These are phyloP conservation scores for Psilocybe subaeruginosa DNA, from an alignment of 768 basidiomycete genomes.

Conservation along the genomic window DNA sequence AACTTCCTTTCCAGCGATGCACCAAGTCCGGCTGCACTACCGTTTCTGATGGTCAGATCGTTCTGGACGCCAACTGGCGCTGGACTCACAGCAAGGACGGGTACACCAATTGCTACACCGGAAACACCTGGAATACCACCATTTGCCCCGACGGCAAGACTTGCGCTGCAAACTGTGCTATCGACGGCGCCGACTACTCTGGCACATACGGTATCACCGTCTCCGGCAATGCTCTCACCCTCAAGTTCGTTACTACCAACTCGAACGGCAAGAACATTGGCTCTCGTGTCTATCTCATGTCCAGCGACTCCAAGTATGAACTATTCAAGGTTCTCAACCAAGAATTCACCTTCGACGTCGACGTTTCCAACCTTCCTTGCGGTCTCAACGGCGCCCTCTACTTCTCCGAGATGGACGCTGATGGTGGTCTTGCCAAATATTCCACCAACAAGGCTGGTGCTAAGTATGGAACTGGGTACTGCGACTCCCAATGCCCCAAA, in stretches of 20 bases:
- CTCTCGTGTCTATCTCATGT: slow-evolving; percentile 23
- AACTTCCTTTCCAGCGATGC: slow-evolving; percentile 40
- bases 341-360: slow-evolving; percentile 25
- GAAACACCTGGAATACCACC: slow-evolving; percentile 29
- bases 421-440: slow-evolving; percentile 21
- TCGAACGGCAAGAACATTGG: slow-evolving; percentile 21
- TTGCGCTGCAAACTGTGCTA: slow-evolving; percentile 36
- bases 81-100: slow-evolving; percentile 34
- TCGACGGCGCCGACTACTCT: slow-evolving; percentile 39
- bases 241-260: slow-evolving; percentile 40
- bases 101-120: slow-evolving; percentile 35
- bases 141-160: slow-evolving; percentile 41
- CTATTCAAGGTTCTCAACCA: slow-evolving; percentile 26
- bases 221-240: slow-evolving; percentile 37
- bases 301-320: slow-evolving; percentile 20
- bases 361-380: slow-evolving; percentile 23
- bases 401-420: slow-evolving; percentile 23
- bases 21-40: slow-evolving; percentile 36
- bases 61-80: slow-evolving; percentile 49
- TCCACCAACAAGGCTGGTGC: slow-evolving; percentile 24
- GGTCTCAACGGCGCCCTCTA: slow-evolving; percentile 23
- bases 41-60: slow-evolving; percentile 26
- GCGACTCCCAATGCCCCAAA: slow-evolving; percentile 25
- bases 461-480: slow-evolving; percentile 27
- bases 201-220: slow-evolving; percentile 31